Evolutionary conservation across 208 protist species (phyloP), one percentile per base, ranked within the genome.

Genomic region (Trypanosoma theileri): DNA sequence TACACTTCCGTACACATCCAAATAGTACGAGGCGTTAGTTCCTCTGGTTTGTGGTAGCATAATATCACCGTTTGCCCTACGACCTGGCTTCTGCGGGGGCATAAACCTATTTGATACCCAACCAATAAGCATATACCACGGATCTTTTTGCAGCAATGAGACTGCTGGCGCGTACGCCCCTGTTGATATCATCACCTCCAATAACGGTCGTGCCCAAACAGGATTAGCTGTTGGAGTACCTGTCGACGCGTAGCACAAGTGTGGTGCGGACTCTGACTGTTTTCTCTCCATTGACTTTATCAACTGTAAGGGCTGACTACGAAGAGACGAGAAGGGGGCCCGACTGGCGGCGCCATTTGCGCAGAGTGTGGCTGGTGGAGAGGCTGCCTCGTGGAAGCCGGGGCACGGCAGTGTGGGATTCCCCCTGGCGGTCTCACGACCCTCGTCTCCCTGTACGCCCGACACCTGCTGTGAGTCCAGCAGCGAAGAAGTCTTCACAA

Each of bases 21-120:
- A 58, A 61, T 79, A 79, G 21, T 69, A 71, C 11, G 57, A 58
- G 7, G 58, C 59, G 54, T 79, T 65, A 12, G 13, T 24, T 16
- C 74, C 74, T 63, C 21, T 48, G 26, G 69, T 71, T 21, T 64
- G 48, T 26, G 74, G 58, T 19, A 69, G 3, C 42, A 79, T 63
- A 16, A 61, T 42, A 10, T 76, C 69, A 14, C 74, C 74, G 55
- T 72, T 60, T 45, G 60, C 60, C 44, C 35, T 31, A 19, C 58
- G 62, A 16, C 68, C 74, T 35, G 69, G 61, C 28, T 76, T 79
- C 56, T 76, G 74, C 35, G 61, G 59, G 42, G 59, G 40, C 74
- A 79, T 75, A 56, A 79, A 79, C 13, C 21, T 59, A 48, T 44
- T 42, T 24, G 69, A 17, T 19, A 75, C 54, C 74, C 74, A 79